Evolutionary conservation across 805 yeast species (phyloP), one percentile per base, ranked within the genome.

Genomic region (Wickerhamomyces rabaulensis): DNA sequence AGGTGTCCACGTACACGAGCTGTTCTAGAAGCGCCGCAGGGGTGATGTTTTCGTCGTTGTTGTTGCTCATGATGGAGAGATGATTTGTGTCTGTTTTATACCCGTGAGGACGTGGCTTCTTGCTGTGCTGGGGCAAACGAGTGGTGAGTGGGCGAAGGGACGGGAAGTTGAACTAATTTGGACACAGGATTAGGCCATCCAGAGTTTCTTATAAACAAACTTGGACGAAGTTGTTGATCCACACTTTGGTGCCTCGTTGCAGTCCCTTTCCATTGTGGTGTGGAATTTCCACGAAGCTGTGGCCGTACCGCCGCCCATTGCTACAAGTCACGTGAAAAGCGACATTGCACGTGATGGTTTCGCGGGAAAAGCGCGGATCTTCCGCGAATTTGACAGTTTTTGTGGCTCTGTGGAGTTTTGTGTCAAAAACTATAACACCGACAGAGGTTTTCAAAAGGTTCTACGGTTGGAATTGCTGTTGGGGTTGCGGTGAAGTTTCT

Each of bases 1-100:
- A 84, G 51, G 83, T 84, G 60, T 86, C 95, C 31, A 86, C 87
- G 55, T 84, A 86, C 2, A 87, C 91, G 47, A 86, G 69, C 67
- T 86, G 95, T 60, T 86, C 95, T 45, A 86, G 61, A 22, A 86
- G 55, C 4, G 73, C 73, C 36, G 67, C 68, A 1, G 76, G 73
- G 3, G 71, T 68, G 40, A 61, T 52, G 46, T 56, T 53, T 22
- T 52, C 53, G 39, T 47, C 16, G 39, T 36, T 17, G 39, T 36
- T 36, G 23, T 20, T 36, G 23, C n/a, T 36, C 22, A 36, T 36
- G 15, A 19, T 36, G 25, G 16, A 36, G 22, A 10, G 36, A 29
- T 17, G 36, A 33, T 9, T 29, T 29, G 17, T 5, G 20, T 17
- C 12, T 33, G 6, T 6, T 33, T 16, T 33, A 33, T 33, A 33